These are phyloP conservation scores for Ambrosia artemisiifolia DNA, from an alignment of 129 eudicot species.

Conservation along the genomic window DNA sequence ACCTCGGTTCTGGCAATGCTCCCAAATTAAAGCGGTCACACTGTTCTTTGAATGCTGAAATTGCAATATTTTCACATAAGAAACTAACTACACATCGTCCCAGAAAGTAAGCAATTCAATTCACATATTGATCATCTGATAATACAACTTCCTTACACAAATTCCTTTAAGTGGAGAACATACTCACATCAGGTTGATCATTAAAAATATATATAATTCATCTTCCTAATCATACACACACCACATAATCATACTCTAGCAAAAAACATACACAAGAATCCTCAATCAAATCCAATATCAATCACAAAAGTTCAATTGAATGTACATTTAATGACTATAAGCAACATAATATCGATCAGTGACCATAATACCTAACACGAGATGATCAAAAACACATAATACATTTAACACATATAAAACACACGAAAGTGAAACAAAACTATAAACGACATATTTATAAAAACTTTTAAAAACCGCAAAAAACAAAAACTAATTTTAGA, in stretches of 20 bases:
- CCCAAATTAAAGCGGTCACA: conserved; percentile 89
- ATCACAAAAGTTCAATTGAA: neutral
- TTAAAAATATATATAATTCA: neutral
- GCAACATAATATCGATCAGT: too few species aligned
- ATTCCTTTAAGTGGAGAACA: neutral
- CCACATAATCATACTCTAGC: neutral
- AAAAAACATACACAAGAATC: neutral
- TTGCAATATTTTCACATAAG: conserved; percentile 10
- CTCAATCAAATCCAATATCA: conserved; percentile 7
- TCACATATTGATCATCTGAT: neutral
- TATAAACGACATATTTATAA: too few species aligned
- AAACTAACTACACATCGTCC: neutral
- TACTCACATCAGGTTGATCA: neutral
- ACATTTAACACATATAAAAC: too few species aligned
- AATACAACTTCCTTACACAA: neutral
- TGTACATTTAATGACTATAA: too few species aligned
- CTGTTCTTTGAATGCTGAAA: conserved; percentile 75
- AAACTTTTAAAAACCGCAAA: too few species aligned
- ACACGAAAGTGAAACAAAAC: too few species aligned
- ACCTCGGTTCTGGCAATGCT: conserved; percentile 93
- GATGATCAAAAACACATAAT: too few species aligned
- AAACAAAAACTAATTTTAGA: too few species aligned
- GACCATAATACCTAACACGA: too few species aligned
- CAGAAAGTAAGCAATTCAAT: conserved; percentile 2
- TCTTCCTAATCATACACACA: conserved; percentile 15